phyloP scores from a whole-genome alignment of 1,284 basidiomycete genomes.

The Ustilago bromivora region DNA sequence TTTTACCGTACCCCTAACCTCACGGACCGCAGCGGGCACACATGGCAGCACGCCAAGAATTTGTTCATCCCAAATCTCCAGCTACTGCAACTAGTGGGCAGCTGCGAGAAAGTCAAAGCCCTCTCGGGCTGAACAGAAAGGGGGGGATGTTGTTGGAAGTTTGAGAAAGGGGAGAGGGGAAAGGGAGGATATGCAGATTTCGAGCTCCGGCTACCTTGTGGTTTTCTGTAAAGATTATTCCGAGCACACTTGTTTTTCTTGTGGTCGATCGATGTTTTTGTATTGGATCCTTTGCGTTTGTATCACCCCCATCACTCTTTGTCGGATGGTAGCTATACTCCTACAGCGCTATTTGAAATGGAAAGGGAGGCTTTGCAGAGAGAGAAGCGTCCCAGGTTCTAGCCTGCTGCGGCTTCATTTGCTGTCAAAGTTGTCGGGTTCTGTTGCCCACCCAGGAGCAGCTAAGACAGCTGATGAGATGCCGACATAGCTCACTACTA shows the following conservation, averaged over 20 bases:
- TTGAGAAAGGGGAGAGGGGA: not conserved
- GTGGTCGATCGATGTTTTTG: not conserved
- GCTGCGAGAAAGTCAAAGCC: not conserved
- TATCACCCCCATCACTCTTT: too few relatives aligned
- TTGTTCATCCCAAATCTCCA: not conserved
- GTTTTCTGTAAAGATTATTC: constrained; percentile 35
- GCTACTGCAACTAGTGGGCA: not conserved
- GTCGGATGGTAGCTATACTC: too few relatives aligned
- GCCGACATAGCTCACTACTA: not conserved
- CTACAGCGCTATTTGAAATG: too few relatives aligned
- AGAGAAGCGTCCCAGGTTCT: not conserved
- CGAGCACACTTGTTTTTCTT: constrained; percentile 9
- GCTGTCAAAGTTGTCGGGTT: not conserved
- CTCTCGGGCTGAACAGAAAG: constrained; percentile 1
- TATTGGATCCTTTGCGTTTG: too few relatives aligned
- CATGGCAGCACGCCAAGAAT: not conserved
- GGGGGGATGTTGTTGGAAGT: constrained; percentile 17
- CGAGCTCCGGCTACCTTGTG: constrained; percentile 17
- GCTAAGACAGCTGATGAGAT: not conserved
- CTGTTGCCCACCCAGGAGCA: not conserved
- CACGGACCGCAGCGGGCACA: not conserved
- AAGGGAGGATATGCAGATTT: constrained; percentile 8
- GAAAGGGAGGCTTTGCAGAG: not conserved
- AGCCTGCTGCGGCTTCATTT: constrained; percentile 1
- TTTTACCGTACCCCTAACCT: not conserved